Conservation (phyloP, 495 filamentous ascomycete genomes). For the Aspergillus sclerotiicarbonarius region DNA sequence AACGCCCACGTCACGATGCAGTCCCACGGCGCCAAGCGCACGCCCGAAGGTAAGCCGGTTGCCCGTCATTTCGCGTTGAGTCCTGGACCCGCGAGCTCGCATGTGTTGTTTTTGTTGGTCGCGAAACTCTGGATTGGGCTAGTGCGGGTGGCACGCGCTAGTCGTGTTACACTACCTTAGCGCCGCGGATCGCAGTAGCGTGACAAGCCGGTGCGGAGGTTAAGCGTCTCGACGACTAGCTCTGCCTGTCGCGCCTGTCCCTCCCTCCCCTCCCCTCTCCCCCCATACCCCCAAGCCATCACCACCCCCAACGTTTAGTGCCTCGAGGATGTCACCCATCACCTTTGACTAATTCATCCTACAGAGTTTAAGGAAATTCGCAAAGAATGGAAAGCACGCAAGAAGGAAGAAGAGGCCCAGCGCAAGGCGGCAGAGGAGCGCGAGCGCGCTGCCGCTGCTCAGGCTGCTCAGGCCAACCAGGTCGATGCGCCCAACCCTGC, state of each 20-base stretch:
- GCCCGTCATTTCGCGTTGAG: slow-evolving; percentile 12
- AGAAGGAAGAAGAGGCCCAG: slow-evolving; percentile 94
- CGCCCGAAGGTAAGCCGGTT: slow-evolving; percentile 81
- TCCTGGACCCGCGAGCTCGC: slow-evolving; percentile 1
- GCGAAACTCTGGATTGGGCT: slow-evolving; percentile 39
- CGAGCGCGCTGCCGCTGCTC: slow-evolving; percentile 63
- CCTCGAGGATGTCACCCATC: not conserved
- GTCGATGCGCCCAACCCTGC: slow-evolving; percentile 55
- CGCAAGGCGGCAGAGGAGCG: slow-evolving; percentile 92
- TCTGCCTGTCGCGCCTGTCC: not conserved
- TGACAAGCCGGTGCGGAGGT: slow-evolving; percentile 37
- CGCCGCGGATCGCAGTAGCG: slow-evolving; percentile 49
- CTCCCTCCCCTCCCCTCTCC: slow-evolving; percentile 17
- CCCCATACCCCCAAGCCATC: slow-evolving; percentile 6
- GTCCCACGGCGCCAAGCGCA: slow-evolving; percentile 86
- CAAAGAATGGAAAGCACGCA: slow-evolving; percentile 97
- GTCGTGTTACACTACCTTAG: slow-evolving; percentile 52
- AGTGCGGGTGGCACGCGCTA: slow-evolving; percentile 40
- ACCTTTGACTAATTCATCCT: slow-evolving; percentile 5
- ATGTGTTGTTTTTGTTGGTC: slow-evolving; percentile 22
- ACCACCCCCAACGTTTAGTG: not conserved
- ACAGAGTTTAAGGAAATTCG: slow-evolving; percentile 98
- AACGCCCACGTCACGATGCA: slow-evolving; percentile 99
- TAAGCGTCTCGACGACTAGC: slow-evolving; percentile 17
- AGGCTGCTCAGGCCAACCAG: slow-evolving; percentile 50